A percentile compares a stretch with the other conserved stretches of the same genome.
Conservation (phyloP, 441 rosid species). For the Gossypium davidsonii region DNA sequence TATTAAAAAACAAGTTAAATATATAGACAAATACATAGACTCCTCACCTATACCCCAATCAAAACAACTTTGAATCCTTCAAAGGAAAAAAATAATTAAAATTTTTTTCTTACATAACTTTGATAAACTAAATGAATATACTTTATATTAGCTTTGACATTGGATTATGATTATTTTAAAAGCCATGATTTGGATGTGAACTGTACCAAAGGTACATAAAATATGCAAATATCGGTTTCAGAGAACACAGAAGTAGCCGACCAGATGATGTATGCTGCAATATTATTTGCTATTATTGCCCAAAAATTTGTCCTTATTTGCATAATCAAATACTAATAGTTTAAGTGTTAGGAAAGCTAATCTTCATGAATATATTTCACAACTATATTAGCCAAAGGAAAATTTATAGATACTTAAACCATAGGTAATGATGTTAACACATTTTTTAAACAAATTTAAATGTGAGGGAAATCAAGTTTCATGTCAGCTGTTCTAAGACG, state of each 20-base stretch:
- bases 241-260: neutral
- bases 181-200: neutral
- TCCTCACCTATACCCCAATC: neutral
- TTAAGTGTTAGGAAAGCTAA: neutral
- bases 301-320: neutral
- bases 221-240: neutral
- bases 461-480: neutral
- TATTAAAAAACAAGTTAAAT: too few relatives aligned
- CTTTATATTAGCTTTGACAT: neutral
- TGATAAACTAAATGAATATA: neutral
- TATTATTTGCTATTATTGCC: neutral
- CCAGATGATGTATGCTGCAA: neutral
- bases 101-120: neutral
- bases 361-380: neutral
- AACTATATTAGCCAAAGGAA: neutral
- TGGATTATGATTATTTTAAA: neutral
- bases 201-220: neutral
- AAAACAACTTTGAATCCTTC: neutral
- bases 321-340: neutral
- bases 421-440: neutral
- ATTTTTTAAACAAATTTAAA: neutral
- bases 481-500: neutral
- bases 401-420: neutral
- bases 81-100: neutral
- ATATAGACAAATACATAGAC: too few relatives aligned